These are phyloP conservation scores for Candida buenavistaensis DNA, from an alignment of 1,139 yeast genomes.

Conservation along the genomic window DNA sequence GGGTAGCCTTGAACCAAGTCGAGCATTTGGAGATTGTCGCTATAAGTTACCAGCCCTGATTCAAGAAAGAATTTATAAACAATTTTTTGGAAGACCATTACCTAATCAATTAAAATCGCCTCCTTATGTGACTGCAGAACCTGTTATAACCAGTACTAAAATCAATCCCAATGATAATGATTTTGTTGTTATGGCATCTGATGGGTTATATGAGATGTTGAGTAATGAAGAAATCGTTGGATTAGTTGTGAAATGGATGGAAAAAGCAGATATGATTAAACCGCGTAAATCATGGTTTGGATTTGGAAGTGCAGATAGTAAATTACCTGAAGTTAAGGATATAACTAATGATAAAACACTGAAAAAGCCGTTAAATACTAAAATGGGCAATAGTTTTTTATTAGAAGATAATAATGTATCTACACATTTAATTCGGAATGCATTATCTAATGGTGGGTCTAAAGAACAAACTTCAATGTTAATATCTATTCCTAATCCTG, in stretches of 20 bases:
- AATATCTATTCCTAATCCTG: slow-evolving; percentile 90
- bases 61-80: slow-evolving; percentile 72
- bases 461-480: slow-evolving; percentile 85
- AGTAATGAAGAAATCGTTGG: slow-evolving; percentile 92
- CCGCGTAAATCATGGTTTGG: slow-evolving; percentile 54
- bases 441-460: slow-evolving; percentile 85
- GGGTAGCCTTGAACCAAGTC: slow-evolving; percentile 93
- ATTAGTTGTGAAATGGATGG: slow-evolving; percentile 93
- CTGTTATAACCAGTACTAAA: slow-evolving; percentile 82
- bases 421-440: slow-evolving; percentile 91
- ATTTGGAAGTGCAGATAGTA: slow-evolving; percentile 49
- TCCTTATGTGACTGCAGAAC: slow-evolving; percentile 97
- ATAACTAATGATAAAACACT: slow-evolving; percentile 55
- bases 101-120: slow-evolving; percentile 84
- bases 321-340: slow-evolving; percentile 63
- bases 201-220: slow-evolving; percentile 90
- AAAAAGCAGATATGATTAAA: slow-evolving; percentile 63
- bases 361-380: slow-evolving; percentile 42
- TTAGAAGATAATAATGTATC: slow-evolving; percentile 85
- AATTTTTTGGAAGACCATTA: slow-evolving; percentile 79
- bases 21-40: slow-evolving; percentile 97
- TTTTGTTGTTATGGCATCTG: slow-evolving; percentile 90
- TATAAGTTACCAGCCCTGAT: slow-evolving; percentile 76
- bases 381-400: slow-evolving; percentile 45
- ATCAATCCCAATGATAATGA: slow-evolving; percentile 73